A percentile compares a stretch with the other conserved stretches of the same genome.
phyloP scores from a whole-genome alignment of 805 yeast genomes.

The Maudiozyma pseudohumilis region DNA sequence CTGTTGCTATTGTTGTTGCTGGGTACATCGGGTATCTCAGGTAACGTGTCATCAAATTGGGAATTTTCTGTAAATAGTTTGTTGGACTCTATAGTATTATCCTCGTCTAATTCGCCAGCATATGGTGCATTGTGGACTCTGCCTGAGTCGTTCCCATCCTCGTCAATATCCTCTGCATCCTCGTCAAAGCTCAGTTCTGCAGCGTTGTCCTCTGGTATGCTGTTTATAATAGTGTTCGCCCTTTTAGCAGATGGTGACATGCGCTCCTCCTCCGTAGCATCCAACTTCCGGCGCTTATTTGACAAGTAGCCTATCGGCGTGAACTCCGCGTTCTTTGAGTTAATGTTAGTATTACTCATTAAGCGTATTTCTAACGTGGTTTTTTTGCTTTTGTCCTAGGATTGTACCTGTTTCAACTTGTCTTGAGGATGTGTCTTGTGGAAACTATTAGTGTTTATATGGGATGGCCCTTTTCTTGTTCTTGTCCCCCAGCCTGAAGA shows the following conservation, averaged over 20 bases:
- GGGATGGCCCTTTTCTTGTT: too few species aligned
- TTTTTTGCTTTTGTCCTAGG: too few species aligned
- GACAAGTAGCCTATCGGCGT: slow-evolving; percentile 34
- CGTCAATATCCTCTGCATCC: not conserved
- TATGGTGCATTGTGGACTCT: not conserved
- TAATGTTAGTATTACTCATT: slow-evolving; percentile 3
- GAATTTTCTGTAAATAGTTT: slow-evolving; percentile 24
- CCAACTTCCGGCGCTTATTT: slow-evolving; percentile 12
- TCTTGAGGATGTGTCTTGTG: too few species aligned
- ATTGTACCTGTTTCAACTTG: too few species aligned
- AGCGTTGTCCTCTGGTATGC: not conserved
- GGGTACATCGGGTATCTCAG: slow-evolving; percentile 10
- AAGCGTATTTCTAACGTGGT: too few species aligned
- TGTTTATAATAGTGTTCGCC: too few species aligned
- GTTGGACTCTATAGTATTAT: slow-evolving; percentile 20
- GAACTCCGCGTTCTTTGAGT: slow-evolving; percentile 27
- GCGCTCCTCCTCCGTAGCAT: not conserved
- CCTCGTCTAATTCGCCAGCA: slow-evolving; percentile 9
- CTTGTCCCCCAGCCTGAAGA: too few species aligned
- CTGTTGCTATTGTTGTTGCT: not conserved
- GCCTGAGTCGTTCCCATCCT: not conserved
- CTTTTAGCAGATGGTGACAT: slow-evolving; percentile 4
- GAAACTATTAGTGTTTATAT: too few species aligned
- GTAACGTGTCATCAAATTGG: slow-evolving; percentile 27
- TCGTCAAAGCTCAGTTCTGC: slow-evolving; percentile 1